phyloP scores from a whole-genome alignment of 1,139 yeast genomes.

The Meyerozyma elateridarum region DNA sequence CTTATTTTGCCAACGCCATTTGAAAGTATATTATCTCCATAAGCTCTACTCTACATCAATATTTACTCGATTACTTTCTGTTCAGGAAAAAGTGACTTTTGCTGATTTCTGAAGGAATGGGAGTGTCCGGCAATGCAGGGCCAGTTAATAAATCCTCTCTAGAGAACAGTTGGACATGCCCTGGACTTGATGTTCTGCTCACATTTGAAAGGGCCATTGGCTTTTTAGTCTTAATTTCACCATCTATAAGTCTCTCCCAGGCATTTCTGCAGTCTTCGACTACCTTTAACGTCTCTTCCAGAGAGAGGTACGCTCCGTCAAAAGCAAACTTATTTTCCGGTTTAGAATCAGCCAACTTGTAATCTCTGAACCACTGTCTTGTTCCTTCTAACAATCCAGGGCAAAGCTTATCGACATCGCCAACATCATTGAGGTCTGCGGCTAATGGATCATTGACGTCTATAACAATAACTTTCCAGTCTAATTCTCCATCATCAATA shows the following conservation, averaged over 20 bases:
- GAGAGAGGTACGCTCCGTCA: constrained; percentile 74
- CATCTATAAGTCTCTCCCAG: constrained; percentile 62
- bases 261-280: constrained; percentile 67
- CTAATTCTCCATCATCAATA: constrained; percentile 96
- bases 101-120: constrained; percentile 3
- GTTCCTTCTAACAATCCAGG: constrained; percentile 83
- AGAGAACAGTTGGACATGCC: constrained; percentile 28
- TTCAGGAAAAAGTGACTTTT: constrained; percentile 1
- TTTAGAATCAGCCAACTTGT: constrained; percentile 88
- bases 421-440: constrained; percentile 62
- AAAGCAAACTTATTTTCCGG: constrained; percentile 84
- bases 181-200: constrained; percentile 11
- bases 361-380: constrained; percentile 86
- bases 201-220: constrained; percentile 16
- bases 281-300: constrained; percentile 66
- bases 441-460: constrained; percentile 79
- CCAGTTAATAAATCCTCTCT: neutral
- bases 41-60: too few species aligned
- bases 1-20: too few species aligned
- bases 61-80: neutral
- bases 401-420: constrained; percentile 67
- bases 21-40: too few species aligned
- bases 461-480: constrained; percentile 92
- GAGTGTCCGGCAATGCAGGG: constrained; percentile 3
- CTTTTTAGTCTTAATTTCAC: constrained; percentile 42